These are phyloP conservation scores for Ceratocystis papillata DNA, from an alignment of 2,329 filamentous ascomycete species.

Conservation along the genomic window DNA sequence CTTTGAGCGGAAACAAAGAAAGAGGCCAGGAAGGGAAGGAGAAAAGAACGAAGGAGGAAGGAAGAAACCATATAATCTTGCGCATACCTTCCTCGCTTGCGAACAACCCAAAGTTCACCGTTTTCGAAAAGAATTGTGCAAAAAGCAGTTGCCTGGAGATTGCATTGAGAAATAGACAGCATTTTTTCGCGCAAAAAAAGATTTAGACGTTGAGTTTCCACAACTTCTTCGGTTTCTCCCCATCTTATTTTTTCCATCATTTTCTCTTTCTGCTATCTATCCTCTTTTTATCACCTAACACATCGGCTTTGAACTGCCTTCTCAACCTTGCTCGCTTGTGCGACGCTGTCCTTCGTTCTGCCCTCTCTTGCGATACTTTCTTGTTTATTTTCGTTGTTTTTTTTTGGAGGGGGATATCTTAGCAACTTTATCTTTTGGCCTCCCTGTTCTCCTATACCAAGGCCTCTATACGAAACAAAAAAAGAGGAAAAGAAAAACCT, in stretches of 20 bases:
- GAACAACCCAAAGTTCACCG: background rate
- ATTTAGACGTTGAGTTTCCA: slow-evolving; percentile 1
- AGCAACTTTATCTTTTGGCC: background rate
- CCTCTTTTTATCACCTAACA: background rate
- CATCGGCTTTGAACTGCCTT: background rate
- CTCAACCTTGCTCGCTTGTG: slow-evolving; percentile 1
- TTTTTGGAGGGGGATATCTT: background rate
- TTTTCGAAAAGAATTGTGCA: slow-evolving; percentile 5
- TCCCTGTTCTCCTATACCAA: background rate
- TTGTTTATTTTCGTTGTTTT: background rate
- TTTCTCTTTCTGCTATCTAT: background rate
- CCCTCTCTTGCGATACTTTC: background rate
- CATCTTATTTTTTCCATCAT: background rate
- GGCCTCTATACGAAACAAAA: too few species aligned
- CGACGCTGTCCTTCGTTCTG: background rate
- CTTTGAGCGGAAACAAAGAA: slow-evolving; percentile 6
- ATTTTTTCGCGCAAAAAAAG: slow-evolving; percentile 10
- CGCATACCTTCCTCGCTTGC: slow-evolving; percentile 13
- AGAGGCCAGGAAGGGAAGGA: background rate
- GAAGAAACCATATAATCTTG: slow-evolving; percentile 14
- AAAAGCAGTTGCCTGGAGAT: slow-evolving; percentile 9
- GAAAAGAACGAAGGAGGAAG: background rate
- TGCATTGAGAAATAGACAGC: slow-evolving; percentile 8
- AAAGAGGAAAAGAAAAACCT: too few species aligned
- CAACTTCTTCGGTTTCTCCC: background rate